phyloP scores from a whole-genome alignment of 306 rosid genomes.

The Nissolia schottii region DNA sequence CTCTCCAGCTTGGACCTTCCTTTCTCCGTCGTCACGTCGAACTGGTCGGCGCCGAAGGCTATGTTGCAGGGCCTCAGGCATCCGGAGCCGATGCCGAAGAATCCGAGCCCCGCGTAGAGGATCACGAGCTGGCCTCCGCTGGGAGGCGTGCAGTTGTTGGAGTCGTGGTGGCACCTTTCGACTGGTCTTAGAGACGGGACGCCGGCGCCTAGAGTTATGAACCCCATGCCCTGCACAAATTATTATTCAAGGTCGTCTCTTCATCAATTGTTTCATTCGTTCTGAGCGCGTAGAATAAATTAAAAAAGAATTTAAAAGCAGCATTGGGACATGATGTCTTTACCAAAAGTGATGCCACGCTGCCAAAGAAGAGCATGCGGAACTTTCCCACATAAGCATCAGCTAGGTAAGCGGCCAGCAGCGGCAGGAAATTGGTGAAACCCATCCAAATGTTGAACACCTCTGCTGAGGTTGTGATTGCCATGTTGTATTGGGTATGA shows the following conservation, averaged over 20 bases:
- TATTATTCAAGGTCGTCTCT: neutral
- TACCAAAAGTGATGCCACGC: slow-evolving; percentile 46
- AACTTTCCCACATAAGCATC: slow-evolving; percentile 53
- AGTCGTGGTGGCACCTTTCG: slow-evolving; percentile 21
- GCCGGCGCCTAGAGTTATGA: slow-evolving; percentile 43
- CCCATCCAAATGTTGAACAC: slow-evolving; percentile 60
- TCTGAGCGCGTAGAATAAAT: neutral
- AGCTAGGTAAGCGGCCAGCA: slow-evolving; percentile 53
- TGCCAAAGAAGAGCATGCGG: slow-evolving; percentile 38
- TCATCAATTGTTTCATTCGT: neutral
- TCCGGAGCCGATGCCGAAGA: slow-evolving; percentile 49
- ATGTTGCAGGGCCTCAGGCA: slow-evolving; percentile 67
- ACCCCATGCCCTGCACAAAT: slow-evolving; percentile 49
- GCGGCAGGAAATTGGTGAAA: slow-evolving; percentile 48
- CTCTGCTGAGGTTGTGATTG: slow-evolving; percentile 35
- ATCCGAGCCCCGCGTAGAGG: slow-evolving; percentile 40
- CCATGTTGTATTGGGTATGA: slow-evolving; percentile 52
- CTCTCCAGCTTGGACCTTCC: slow-evolving; percentile 55
- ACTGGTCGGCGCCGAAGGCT: slow-evolving; percentile 76
- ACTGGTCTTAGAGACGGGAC: slow-evolving; percentile 42
- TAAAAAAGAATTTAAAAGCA: too few relatives aligned
- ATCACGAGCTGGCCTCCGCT: slow-evolving; percentile 28
- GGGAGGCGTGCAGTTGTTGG: slow-evolving; percentile 38
- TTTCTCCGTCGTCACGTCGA: slow-evolving; percentile 41
- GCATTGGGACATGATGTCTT: too few relatives aligned